Evolutionary conservation across 208 protist genomes (phyloP).

Genomic region (Leishmania lainsoni): DNA sequence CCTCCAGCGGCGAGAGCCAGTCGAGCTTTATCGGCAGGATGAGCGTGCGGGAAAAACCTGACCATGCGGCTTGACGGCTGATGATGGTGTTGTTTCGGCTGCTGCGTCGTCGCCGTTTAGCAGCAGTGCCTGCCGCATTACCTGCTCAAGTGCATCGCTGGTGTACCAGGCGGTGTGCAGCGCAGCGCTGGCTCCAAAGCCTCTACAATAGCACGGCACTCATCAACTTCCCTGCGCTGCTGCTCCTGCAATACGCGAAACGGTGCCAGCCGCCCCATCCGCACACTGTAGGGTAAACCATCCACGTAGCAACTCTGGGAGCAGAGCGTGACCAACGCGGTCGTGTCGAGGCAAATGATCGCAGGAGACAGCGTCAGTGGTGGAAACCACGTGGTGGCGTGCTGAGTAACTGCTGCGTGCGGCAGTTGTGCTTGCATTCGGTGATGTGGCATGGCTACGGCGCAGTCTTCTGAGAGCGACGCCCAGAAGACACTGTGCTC

Average conservation of each 20-base stretch:
- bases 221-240: conserved; percentile 42
- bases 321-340: conserved; percentile 71
- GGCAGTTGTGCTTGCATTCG: neutral
- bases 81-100: neutral
- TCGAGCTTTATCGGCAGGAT: conserved; percentile 1
- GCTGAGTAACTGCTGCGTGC: neutral
- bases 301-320: conserved; percentile 61
- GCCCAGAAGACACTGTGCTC: conserved; percentile 15
- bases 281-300: conserved; percentile 13
- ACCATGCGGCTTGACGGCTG: neutral
- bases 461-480: neutral
- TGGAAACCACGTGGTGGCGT: conserved; percentile 24
- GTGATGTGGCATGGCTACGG: neutral
- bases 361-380: conserved; percentile 4
- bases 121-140: conserved; percentile 24
- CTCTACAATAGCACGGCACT: conserved; percentile 33
- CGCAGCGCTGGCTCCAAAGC: conserved; percentile 49
- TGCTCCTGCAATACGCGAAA: conserved; percentile 67
- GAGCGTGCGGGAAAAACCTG: conserved; percentile 1
- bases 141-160: conserved; percentile 8
- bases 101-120: neutral
- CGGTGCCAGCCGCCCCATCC: conserved; percentile 27
- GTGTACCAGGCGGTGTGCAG: conserved; percentile 38
- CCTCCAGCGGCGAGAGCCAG: conserved; percentile 15
- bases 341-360: conserved; percentile 75